Base-by-base conservation (phyloP, 306 rosid genomes). In the Ammopiptanthus mongolicus region DNA sequence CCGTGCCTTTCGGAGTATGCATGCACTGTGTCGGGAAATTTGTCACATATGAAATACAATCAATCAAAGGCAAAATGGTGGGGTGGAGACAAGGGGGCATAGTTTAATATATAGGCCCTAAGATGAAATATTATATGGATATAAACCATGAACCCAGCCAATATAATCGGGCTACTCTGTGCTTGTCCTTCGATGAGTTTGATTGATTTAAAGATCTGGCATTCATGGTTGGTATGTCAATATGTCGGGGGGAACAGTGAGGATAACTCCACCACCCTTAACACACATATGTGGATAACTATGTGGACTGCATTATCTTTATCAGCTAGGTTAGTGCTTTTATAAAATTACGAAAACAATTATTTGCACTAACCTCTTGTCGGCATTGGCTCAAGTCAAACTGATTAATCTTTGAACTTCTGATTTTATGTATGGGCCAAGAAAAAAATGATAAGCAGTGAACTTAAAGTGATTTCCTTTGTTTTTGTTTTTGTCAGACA, bases 1-100 rank as follows among this genome's bases (percentile, higher is more conserved):
- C 67, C 84, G 77, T 4, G 36, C 8, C 78, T 47, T 69, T 44
- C 9, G 75, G 80, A 5, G 36, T 68, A 39, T 47, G 81, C 77
- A 83, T 65, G 83, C 71, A 72, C 8, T 17, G 50, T 76, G 81
- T 51, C 50, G 52, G 81, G 23, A 14, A 73, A 65, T 39, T 47
- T 68, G 89, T 36, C 59, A 50, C 67, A 51, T 48, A 62, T 28
- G 81, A 69, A 74, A 55, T 66, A 72, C 73, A 81, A 73, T n/a
- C 1, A 64, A 23, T 14, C 1, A 65, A 25, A 2, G 21, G 51
- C 22, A 63, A 56, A 13, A 11, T 41, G 67, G 72, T 65, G 57
- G 80, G 76, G 62, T 5, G 76, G 37, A 21, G 78, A 76, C 65
- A 77, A 28, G 69, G 77, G 80, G 29, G 33, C 73, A 65, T 41